phyloP scores from a whole-genome alignment of 352 stramenopile species.

The Pythium aristosporum region DNA sequence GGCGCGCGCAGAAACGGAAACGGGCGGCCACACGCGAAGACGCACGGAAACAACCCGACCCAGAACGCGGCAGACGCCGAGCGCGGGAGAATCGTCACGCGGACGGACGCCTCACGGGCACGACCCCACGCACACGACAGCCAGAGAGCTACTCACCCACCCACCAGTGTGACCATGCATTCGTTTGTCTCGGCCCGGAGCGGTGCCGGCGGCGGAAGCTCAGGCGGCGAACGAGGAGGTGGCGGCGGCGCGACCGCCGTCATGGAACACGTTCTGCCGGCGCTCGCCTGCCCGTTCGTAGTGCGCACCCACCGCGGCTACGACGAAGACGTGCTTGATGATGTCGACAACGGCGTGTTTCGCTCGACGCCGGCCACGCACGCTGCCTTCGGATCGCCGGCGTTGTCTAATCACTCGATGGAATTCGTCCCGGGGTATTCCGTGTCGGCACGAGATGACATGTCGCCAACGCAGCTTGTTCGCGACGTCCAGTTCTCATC shows the following conservation, averaged over 20 bases:
- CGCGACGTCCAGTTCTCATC: slow-evolving; percentile 51
- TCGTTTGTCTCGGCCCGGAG: slow-evolving; percentile 12
- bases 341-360: slow-evolving; percentile 39
- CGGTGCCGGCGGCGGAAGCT: slow-evolving; percentile 2
- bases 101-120: not conserved
- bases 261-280: slow-evolving; percentile 12
- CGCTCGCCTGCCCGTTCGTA: slow-evolving; percentile 46
- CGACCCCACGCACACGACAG: not conserved
- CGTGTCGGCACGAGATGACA: slow-evolving; percentile 25
- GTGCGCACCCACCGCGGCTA: slow-evolving; percentile 36
- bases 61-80: not conserved
- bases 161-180: slow-evolving; percentile 19
- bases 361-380: slow-evolving; percentile 53
- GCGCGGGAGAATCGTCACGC: slow-evolving; percentile 19
- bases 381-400: slow-evolving; percentile 16
- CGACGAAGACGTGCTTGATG: slow-evolving; percentile 58
- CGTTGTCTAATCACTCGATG: slow-evolving; percentile 21
- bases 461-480: slow-evolving; percentile 29
- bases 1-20: slow-evolving; percentile 23
- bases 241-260: slow-evolving; percentile 19
- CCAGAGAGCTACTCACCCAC: not conserved
- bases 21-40: slow-evolving; percentile 15
- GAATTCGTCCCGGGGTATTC: slow-evolving; percentile 32
- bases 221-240: not conserved
- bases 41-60: slow-evolving; percentile 1